Evolutionary conservation across 768 basidiomycete species (phyloP).

Genomic region (Lactifluus pinguis): DNA sequence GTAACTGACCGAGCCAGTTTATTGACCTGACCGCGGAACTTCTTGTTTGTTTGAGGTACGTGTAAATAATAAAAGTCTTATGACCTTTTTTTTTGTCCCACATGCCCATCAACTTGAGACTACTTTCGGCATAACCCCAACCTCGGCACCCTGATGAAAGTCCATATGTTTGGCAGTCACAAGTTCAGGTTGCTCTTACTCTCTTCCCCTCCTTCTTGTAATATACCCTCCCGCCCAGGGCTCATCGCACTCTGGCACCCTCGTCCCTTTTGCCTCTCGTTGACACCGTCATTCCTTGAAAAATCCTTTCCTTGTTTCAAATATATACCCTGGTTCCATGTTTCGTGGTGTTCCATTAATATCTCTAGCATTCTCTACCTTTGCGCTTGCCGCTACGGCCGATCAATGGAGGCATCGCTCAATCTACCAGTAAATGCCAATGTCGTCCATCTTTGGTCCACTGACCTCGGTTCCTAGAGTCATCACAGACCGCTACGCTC

Average conservation of each 20-base stretch:
- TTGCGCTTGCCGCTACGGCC: conserved; percentile 49
- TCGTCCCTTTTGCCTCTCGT: neutral
- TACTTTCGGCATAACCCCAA: too few species aligned
- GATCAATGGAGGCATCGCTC: conserved; percentile 70
- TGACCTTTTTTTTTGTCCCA: too few species aligned
- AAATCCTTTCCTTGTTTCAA: neutral
- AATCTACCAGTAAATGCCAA: conserved; percentile 59
- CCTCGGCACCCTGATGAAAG: too few species aligned
- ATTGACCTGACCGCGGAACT: too few species aligned
- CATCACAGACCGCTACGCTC: conserved; percentile 70
- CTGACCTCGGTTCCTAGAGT: conserved; percentile 31
- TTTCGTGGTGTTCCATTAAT: conserved; percentile 11
- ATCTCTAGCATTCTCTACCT: conserved; percentile 24
- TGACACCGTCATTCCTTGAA: neutral
- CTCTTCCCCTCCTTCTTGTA: neutral
- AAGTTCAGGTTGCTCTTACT: neutral
- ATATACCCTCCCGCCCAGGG: neutral
- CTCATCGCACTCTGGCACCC: neutral
- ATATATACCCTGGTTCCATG: neutral
- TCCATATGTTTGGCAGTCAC: neutral
- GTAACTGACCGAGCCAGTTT: too few species aligned
- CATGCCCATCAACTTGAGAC: too few species aligned
- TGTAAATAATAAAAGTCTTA: too few species aligned
- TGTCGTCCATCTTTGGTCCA: neutral
- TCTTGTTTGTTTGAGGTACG: too few species aligned